Percentiles rank a stretch among this genome's conserved stretches.
These are phyloP conservation scores for Boechera divaricarpa DNA, from an alignment of 345 rosid genomes.

Conservation along the genomic window DNA sequence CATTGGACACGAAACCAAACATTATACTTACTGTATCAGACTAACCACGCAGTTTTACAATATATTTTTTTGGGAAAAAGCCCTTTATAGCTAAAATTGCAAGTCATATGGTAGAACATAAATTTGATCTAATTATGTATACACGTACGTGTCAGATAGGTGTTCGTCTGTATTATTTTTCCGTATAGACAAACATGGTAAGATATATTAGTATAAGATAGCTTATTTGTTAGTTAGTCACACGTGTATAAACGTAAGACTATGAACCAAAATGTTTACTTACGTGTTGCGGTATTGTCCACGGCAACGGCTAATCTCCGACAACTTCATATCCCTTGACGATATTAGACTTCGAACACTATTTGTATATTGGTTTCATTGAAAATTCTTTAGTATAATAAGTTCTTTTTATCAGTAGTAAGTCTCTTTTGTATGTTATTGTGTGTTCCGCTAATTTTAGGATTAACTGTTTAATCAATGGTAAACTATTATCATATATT, in stretches of 20 bases:
- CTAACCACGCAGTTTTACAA: background rate
- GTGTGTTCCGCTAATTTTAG: background rate
- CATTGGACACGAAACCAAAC: background rate
- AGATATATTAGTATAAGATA: conserved; percentile 9
- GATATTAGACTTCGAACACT: conserved; percentile 3
- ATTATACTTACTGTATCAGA: background rate
- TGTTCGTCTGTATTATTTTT: conserved; percentile 6
- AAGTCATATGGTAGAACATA: conserved; percentile 15
- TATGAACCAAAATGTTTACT: conserved; percentile 8
- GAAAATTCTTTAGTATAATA: background rate
- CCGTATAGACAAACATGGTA: conserved; percentile 20
- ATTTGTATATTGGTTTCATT: background rate
- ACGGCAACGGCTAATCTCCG: conserved; percentile 24
- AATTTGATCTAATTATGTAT: background rate
- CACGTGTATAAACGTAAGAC: conserved; percentile 26
- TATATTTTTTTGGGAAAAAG: background rate
- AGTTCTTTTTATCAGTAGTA: background rate
- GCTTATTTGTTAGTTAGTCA: conserved; percentile 1
- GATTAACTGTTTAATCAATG: too few relatives aligned
- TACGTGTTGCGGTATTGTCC: conserved; percentile 3
- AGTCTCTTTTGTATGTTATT: background rate
- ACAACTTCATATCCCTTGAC: conserved; percentile 8
- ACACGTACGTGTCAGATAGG: conserved; percentile 19
- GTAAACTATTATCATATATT: too few relatives aligned
- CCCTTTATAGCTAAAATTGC: background rate